Conservation (phyloP, 2,329 filamentous ascomycete genomes). For the Aspergillus pseudoviridinutans region DNA sequence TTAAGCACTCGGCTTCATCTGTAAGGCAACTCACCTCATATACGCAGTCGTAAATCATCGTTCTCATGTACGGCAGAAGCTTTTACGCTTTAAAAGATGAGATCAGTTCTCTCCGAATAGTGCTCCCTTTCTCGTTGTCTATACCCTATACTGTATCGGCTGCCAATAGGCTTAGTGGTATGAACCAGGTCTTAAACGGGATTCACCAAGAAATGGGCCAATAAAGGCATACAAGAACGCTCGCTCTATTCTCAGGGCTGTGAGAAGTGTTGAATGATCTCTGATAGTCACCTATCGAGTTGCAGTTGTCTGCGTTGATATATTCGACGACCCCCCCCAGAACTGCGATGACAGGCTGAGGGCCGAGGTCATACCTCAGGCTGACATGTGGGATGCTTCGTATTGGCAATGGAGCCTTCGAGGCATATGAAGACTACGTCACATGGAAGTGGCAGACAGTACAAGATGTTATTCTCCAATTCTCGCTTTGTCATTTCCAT, state of each 20-base stretch:
- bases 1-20: background rate
- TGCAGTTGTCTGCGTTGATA: background rate
- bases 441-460: background rate
- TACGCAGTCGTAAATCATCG: background rate
- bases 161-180: background rate
- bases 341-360: background rate
- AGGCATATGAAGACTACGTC: background rate
- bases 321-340: background rate
- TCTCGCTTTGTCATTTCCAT: background rate
- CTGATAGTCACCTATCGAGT: background rate
- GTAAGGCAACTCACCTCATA: background rate
- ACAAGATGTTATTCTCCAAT: background rate
- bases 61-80: background rate
- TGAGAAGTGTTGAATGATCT: background rate
- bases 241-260: background rate
- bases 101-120: background rate
- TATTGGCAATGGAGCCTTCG: background rate
- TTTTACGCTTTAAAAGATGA: background rate
- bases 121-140: background rate
- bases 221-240: background rate
- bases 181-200: background rate
- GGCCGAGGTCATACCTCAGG: background rate
- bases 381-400: background rate
- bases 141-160: background rate
- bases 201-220: background rate